Evolutionary conservation across 2,329 filamentous ascomycete genomes (phyloP).

Genomic region (Fusarium tuaranense): DNA sequence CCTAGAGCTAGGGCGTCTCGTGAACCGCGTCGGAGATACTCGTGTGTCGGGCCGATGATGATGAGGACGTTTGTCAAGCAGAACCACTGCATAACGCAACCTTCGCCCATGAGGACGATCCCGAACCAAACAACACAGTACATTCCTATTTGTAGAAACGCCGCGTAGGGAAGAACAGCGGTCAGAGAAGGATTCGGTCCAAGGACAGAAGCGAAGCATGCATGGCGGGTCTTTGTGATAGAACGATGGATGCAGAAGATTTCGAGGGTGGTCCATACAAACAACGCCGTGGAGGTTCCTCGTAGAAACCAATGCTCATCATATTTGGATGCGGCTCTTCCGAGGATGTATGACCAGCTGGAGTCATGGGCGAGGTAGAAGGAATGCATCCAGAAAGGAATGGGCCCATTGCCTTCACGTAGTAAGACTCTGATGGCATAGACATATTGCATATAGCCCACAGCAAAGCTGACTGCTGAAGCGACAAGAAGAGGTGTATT

Average conservation of each 20-base stretch:
- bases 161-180: not conserved
- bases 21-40: slow-evolving; percentile 7
- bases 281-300: not conserved
- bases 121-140: not conserved
- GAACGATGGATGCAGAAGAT: not conserved
- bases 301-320: not conserved
- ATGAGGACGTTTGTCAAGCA: slow-evolving; percentile 16
- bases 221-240: not conserved
- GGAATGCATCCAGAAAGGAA: slow-evolving; percentile 17
- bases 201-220: not conserved
- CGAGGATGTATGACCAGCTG: not conserved
- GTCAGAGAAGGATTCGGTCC: not conserved
- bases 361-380: slow-evolving; percentile 14
- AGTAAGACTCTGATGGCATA: slow-evolving; percentile 11
- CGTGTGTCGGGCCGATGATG: slow-evolving; percentile 5
- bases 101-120: slow-evolving; percentile 7
- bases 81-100: slow-evolving; percentile 7
- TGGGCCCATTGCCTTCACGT: slow-evolving; percentile 9
- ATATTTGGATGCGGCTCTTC: not conserved
- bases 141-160: slow-evolving; percentile 6
- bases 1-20: slow-evolving; percentile 4
- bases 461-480: not conserved
- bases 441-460: slow-evolving; percentile 7
- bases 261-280: not conserved
- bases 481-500: not conserved